Conservation (phyloP, 1,284 basidiomycete species). For the Ceratorhiza oryzae-sativae region DNA sequence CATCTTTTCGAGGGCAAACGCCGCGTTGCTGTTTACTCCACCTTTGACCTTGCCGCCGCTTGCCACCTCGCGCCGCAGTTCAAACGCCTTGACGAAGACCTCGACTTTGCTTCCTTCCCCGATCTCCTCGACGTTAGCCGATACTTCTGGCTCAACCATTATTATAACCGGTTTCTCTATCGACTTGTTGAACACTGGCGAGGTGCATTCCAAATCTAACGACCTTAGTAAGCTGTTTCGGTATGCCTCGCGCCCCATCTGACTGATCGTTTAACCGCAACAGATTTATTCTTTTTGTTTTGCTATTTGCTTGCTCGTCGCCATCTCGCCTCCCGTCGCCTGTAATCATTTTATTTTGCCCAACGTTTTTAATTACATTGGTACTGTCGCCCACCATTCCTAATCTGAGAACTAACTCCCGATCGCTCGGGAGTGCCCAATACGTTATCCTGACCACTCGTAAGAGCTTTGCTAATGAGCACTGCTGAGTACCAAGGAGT, state of each 20-base stretch:
- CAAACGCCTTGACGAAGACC: neutral
- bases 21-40: neutral
- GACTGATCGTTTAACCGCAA: too few species aligned
- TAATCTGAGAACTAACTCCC: neutral
- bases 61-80: constrained; percentile 11
- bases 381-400: neutral
- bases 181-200: constrained; percentile 9
- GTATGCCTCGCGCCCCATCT: neutral
- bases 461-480: neutral
- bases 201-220: neutral
- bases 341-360: too few species aligned
- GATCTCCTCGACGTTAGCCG: constrained; percentile 1
- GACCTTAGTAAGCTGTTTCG: neutral
- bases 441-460: too few species aligned
- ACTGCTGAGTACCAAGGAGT: neutral
- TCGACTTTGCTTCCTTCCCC: neutral
- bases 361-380: too few species aligned
- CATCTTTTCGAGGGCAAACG: neutral
- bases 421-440: neutral
- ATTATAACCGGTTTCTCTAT: constrained; percentile 10
- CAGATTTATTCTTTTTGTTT: too few species aligned
- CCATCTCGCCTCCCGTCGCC: too few species aligned
- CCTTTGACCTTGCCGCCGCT: neutral
- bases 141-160: constrained; percentile 7
- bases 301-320: too few species aligned